A percentile compares a stretch with the other conserved stretches of the same genome.
Evolutionary conservation across 768 basidiomycete genomes (phyloP).

Genomic region (Mycena belliarum): DNA sequence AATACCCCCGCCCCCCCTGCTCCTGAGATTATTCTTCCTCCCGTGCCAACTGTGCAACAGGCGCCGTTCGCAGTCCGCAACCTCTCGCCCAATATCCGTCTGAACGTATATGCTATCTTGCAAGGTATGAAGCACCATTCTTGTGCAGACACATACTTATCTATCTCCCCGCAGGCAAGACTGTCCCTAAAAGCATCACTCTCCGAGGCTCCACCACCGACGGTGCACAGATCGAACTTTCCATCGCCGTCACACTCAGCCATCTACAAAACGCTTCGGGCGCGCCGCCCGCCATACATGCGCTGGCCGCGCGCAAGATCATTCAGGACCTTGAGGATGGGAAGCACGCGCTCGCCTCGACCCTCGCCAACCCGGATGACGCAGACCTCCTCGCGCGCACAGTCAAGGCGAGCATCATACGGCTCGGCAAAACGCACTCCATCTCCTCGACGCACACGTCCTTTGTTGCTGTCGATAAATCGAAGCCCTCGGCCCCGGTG

Average conservation of each 20-base stretch:
- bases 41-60: slow-evolving; percentile 12
- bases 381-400: slow-evolving; percentile 5
- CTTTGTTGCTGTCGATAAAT: slow-evolving; percentile 16
- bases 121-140: slow-evolving; percentile 5
- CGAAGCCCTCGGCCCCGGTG: background rate
- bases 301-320: slow-evolving; percentile 18
- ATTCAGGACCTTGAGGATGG: slow-evolving; percentile 23
- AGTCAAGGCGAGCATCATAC: slow-evolving; percentile 18
- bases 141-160: background rate
- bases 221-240: slow-evolving; percentile 18
- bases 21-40: slow-evolving; percentile 5
- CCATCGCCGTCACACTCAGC: slow-evolving; percentile 15
- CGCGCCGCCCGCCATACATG: slow-evolving; percentile 15
- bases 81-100: slow-evolving; percentile 13
- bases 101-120: slow-evolving; percentile 16
- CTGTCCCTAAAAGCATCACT: slow-evolving; percentile 16
- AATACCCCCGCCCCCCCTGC: slow-evolving; percentile 1
- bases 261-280: slow-evolving; percentile 10
- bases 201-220: slow-evolving; percentile 11
- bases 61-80: slow-evolving; percentile 11
- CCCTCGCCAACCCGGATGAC: slow-evolving; percentile 11
- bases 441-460: slow-evolving; percentile 16
- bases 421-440: slow-evolving; percentile 17
- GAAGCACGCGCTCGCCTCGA: slow-evolving; percentile 5
- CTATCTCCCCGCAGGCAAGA: slow-evolving; percentile 11